Evolutionary conservation across 768 basidiomycete genomes (phyloP).

Genomic region (Pleurotus djamor): DNA sequence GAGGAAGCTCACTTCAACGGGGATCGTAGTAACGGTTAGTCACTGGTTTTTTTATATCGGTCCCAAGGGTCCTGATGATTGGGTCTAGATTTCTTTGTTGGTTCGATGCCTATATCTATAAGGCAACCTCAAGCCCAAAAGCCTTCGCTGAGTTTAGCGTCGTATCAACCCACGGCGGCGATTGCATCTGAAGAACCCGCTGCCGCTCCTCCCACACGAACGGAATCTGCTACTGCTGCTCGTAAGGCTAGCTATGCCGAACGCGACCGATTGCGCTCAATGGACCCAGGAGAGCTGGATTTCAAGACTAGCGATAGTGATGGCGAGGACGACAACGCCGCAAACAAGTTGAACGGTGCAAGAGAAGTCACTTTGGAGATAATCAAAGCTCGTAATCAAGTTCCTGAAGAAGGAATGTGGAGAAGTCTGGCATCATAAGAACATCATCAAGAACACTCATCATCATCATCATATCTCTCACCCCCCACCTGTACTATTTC

Average conservation of each 20-base stretch:
- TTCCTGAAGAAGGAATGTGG: slow-evolving; percentile 80
- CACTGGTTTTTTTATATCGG: not conserved
- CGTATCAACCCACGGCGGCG: slow-evolving; percentile 53
- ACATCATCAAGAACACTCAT: not conserved
- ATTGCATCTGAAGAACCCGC: slow-evolving; percentile 25
- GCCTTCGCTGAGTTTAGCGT: slow-evolving; percentile 47
- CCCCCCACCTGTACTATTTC: too few relatives aligned
- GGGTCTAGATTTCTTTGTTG: slow-evolving; percentile 13
- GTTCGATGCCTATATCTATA: slow-evolving; percentile 68
- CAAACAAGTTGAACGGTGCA: slow-evolving; percentile 41
- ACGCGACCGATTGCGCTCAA: slow-evolving; percentile 59
- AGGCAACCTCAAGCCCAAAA: slow-evolving; percentile 28
- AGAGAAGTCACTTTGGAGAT: slow-evolving; percentile 65
- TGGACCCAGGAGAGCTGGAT: slow-evolving; percentile 72
- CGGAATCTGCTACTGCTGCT: slow-evolving; percentile 42
- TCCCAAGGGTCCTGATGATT: not conserved
- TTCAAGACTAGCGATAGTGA: slow-evolving; percentile 52
- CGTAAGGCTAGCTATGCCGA: slow-evolving; percentile 67
- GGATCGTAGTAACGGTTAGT: not conserved
- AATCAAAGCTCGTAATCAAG: slow-evolving; percentile 61
- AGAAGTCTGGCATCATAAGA: slow-evolving; percentile 60
- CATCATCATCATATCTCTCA: not conserved
- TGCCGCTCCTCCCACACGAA: slow-evolving; percentile 19
- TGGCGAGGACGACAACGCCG: slow-evolving; percentile 18
- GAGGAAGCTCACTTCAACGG: not conserved